These are phyloP conservation scores for Nakataea oryzae DNA, from an alignment of 2,329 filamentous ascomycete genomes.

Conservation along the genomic window DNA sequence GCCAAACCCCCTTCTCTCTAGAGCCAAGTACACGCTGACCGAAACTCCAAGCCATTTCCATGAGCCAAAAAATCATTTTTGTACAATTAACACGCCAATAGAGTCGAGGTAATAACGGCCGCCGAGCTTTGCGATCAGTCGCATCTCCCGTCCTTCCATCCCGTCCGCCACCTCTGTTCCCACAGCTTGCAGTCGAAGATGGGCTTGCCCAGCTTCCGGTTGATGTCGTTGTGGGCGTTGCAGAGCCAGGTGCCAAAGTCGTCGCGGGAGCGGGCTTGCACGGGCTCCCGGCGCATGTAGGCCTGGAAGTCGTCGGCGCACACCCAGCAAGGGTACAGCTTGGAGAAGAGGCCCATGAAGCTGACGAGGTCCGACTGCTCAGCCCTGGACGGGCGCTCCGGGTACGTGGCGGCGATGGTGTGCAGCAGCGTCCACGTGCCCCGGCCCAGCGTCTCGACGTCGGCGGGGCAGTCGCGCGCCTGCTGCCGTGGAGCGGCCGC, in stretches of 20 bases:
- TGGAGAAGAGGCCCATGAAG: slow-evolving; percentile 74
- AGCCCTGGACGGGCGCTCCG: slow-evolving; percentile 50
- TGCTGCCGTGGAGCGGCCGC: slow-evolving; percentile 15
- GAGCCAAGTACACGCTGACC: no score
- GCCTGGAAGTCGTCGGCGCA: slow-evolving; percentile 85
- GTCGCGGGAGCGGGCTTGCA: slow-evolving; percentile 45
- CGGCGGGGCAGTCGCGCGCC: slow-evolving; percentile 67
- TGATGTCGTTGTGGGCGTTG: slow-evolving; percentile 79
- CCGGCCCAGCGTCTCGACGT: slow-evolving; percentile 79
- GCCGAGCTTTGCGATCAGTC: no score
- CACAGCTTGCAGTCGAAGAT: slow-evolving; percentile 82
- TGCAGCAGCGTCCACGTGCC: slow-evolving; percentile 91
- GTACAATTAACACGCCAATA: not conserved
- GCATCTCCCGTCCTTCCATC: slow-evolving; percentile 64
- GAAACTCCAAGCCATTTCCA: not conserved
- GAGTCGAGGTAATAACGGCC: no score
- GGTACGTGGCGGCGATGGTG: slow-evolving; percentile 81
- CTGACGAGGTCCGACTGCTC: slow-evolving; percentile 68
- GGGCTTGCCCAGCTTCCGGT: slow-evolving; percentile 80
- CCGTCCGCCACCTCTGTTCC: slow-evolving; percentile 91
- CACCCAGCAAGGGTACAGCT: slow-evolving; percentile 89
- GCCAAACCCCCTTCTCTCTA: not conserved
- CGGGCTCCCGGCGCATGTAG: slow-evolving; percentile 67
- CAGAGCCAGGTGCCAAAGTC: slow-evolving; percentile 79
- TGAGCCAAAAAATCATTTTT: not conserved